Conservation (phyloP, 805 yeast species). For the Myxozyma monticola region DNA sequence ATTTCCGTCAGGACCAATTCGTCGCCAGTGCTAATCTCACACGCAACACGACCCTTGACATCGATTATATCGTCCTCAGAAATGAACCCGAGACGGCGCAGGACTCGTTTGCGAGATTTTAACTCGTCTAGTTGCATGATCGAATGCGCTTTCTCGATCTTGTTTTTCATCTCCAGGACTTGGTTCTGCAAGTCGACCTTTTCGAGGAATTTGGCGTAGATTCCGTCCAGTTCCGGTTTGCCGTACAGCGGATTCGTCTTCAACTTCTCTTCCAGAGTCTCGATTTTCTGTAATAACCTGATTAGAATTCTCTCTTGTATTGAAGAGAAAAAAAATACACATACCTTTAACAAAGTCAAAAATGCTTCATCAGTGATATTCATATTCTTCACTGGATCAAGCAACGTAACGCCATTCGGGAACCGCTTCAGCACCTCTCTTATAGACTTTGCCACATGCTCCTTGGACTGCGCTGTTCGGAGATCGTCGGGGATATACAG, state of each 20-base stretch:
- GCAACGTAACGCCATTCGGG: slow-evolving; percentile 85
- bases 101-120: slow-evolving; percentile 86
- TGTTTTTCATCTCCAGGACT: slow-evolving; percentile 59
- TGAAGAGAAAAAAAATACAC: too few relatives aligned
- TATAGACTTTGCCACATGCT: slow-evolving; percentile 66
- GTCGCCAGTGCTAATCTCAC: slow-evolving; percentile 65
- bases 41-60: slow-evolving; percentile 95
- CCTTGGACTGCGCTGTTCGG: slow-evolving; percentile 45
- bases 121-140: slow-evolving; percentile 92
- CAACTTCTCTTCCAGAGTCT: slow-evolving; percentile 75
- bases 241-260: slow-evolving; percentile 62
- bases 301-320: not conserved
- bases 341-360: slow-evolving; percentile 47
- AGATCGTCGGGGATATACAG: slow-evolving; percentile 76
- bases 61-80: slow-evolving; percentile 87
- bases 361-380: slow-evolving; percentile 82
- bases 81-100: slow-evolving; percentile 87
- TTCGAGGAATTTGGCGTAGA: slow-evolving; percentile 63
- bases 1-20: slow-evolving; percentile 85
- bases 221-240: slow-evolving; percentile 53
- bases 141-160: slow-evolving; percentile 81
- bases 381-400: slow-evolving; percentile 92
- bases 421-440: slow-evolving; percentile 78
- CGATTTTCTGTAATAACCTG: slow-evolving; percentile 61
- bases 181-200: slow-evolving; percentile 64